Base-by-base conservation (phyloP, 2,329 filamentous ascomycete genomes). In the Arthrobotrys sphaeroides region DNA sequence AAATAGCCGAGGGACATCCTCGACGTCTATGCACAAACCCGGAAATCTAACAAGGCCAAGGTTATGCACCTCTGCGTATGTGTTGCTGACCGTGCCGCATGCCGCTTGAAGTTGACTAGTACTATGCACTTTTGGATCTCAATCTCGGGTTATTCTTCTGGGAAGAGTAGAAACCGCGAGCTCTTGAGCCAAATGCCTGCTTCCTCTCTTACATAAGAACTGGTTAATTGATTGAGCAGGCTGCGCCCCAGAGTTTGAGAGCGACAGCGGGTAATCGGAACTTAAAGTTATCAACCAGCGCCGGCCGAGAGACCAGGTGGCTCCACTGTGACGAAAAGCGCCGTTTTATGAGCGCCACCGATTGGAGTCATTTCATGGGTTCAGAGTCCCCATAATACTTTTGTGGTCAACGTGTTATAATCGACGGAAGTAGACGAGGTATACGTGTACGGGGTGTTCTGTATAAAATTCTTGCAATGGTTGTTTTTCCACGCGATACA, bases 231-330 rank as follows among this genome's bases (percentile, higher is more conserved):
- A 3, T 51, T 18, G 10, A 4, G 40, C 3, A 5, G 22, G 28
- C 55, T 43, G 20, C 42, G 38, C 36, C 55, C 22, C 55, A 60
- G 9, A 22, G 16, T 12, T 26, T 13, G 10, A 22, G 45, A 18
- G 26, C 9, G 38, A 16, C n/a, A 57, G 49, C 62, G 62, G 62
- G 22, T 57, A 57, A 57, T 67, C 62, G 62, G 62, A 67, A 67
- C 62, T 57, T 51, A 42, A 45, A 47, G 65, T 43, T 68, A 22
- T 68, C 40, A 20, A 5, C 20, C 40, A 24, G 20, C 36, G 10
- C 43, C 28, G 65, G 26, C 26, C 65, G 53, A 60, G 42, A 60
- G 10, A 4, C 9, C 31, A 10, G 13, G n/a, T 51, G 36, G 51
- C 51, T 60, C 65, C 65, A 60, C 65, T 28, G 42, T 66, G 62